Percentiles rank a stretch among this genome's conserved stretches.
Evolutionary conservation across 495 filamentous ascomycete species (phyloP).

Genomic region (Aspergillus olivimuriae): DNA sequence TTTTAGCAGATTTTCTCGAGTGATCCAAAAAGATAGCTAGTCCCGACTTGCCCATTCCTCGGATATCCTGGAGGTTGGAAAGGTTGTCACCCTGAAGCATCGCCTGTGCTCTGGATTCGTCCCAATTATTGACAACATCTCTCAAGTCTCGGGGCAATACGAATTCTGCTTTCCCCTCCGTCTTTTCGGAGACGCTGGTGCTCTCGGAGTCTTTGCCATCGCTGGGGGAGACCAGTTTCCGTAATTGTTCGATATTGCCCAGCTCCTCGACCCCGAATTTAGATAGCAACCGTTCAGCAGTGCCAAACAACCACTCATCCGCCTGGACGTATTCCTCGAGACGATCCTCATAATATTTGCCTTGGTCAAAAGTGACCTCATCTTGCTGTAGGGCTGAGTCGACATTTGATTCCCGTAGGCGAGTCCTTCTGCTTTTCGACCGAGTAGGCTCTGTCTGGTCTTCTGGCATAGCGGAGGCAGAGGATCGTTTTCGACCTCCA

Average conservation of each 20-base stretch:
- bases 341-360: constrained; percentile 65
- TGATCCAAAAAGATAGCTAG: constrained; percentile 75
- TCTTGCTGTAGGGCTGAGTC: constrained; percentile 47
- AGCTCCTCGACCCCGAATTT: constrained; percentile 56
- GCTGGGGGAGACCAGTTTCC: constrained; percentile 17
- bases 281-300: constrained; percentile 57
- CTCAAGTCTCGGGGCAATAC: constrained; percentile 47
- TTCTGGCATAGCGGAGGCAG: constrained; percentile 41
- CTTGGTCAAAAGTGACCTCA: constrained; percentile 52
- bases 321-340: constrained; percentile 60
- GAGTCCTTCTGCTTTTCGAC: constrained; percentile 75
- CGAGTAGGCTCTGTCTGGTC: constrained; percentile 53
- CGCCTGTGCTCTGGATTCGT: constrained; percentile 51
- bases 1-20: constrained; percentile 56
- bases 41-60: constrained; percentile 47
- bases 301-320: constrained; percentile 71
- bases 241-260: constrained; percentile 36
- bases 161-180: constrained; percentile 17
- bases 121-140: constrained; percentile 49
- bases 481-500: constrained; percentile 42
- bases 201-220: constrained; percentile 15
- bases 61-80: constrained; percentile 39
- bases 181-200: constrained; percentile 8
- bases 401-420: constrained; percentile 65
- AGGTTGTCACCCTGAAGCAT: constrained; percentile 50